Evolutionary conservation across 1,284 basidiomycete genomes (phyloP).

Genomic region (Cutaneotrichosporon sp.): DNA sequence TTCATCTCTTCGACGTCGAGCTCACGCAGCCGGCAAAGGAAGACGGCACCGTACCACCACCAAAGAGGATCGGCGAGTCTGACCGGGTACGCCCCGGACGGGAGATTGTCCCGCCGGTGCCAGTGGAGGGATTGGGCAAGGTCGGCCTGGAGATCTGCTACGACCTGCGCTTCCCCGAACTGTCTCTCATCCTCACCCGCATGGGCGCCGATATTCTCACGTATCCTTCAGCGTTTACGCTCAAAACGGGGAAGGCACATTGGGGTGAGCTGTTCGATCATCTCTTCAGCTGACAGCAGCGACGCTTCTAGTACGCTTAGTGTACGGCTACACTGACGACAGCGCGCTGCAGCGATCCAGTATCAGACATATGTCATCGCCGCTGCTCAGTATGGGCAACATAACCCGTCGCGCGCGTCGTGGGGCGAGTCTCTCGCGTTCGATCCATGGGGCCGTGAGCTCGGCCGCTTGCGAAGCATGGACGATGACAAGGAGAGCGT

Average conservation of each 20-base stretch:
- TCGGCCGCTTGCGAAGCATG: conserved; percentile 34
- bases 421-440: conserved; percentile 44
- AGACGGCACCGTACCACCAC: conserved; percentile 27
- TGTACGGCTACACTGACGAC: background rate
- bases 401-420: conserved; percentile 28
- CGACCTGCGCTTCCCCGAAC: conserved; percentile 53
- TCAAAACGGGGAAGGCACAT: conserved; percentile 48
- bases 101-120: conserved; percentile 33
- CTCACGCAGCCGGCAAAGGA: conserved; percentile 29
- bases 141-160: conserved; percentile 54
- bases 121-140: conserved; percentile 45
- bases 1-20: conserved; percentile 54
- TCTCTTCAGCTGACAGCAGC: conserved; percentile 10
- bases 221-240: conserved; percentile 53
- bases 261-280: conserved; percentile 27
- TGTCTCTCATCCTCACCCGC: conserved; percentile 46
- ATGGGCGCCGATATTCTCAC: conserved; percentile 51
- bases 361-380: conserved; percentile 44
- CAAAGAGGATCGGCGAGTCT: conserved; percentile 31
- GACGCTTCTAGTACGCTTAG: conserved; percentile 21
- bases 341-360: conserved; percentile 37
- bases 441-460: conserved; percentile 35
- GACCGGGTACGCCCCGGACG: conserved; percentile 44
- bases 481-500: conserved; percentile 24
- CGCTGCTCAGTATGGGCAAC: conserved; percentile 39